A percentile compares a stretch with the other conserved stretches of the same genome.
These are phyloP conservation scores for Serpula lacrymans DNA, from an alignment of 768 basidiomycete species.

Conservation along the genomic window DNA sequence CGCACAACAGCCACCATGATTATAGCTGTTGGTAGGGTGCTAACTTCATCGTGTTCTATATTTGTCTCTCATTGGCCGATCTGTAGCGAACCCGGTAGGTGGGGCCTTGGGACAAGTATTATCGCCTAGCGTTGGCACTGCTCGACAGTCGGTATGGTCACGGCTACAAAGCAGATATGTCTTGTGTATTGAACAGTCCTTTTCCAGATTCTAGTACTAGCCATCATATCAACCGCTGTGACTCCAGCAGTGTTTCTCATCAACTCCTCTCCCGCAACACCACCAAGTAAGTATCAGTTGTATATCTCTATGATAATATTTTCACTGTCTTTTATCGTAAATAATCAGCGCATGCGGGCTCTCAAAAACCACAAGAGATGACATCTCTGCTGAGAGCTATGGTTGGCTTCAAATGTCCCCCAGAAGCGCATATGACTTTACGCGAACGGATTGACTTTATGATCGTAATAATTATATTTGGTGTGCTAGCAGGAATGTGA, in stretches of 20 bases:
- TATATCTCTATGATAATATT: not conserved
- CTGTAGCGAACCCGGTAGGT: constrained; percentile 68
- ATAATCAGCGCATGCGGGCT: constrained; percentile 59
- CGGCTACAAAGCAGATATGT: not conserved
- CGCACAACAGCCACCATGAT: constrained; percentile 76
- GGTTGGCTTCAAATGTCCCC: constrained; percentile 38
- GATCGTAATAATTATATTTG: constrained; percentile 59
- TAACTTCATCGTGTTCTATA: not conserved
- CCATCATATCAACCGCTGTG: constrained; percentile 63
- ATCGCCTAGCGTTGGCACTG: constrained; percentile 55
- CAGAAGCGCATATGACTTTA: constrained; percentile 53
- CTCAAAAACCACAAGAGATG: constrained; percentile 54
- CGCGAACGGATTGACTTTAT: constrained; percentile 71
- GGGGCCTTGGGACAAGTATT: constrained; percentile 71
- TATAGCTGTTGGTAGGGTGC: constrained; percentile 43
- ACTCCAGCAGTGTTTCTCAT: constrained; percentile 61
- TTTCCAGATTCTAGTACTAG: constrained; percentile 63
- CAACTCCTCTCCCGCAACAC: constrained; percentile 59
- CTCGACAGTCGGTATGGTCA: constrained; percentile 54
- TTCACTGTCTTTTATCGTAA: not conserved
- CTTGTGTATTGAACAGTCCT: not conserved
- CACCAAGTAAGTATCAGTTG: constrained; percentile 57
- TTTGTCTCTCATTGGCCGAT: not conserved
- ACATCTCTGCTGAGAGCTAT: constrained; percentile 52
- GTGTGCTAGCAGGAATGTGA: constrained; percentile 60